A percentile compares a stretch with the other conserved stretches of the same genome.
Evolutionary conservation across 257 asterid species (phyloP).

Genomic region (Jacaranda copaia): DNA sequence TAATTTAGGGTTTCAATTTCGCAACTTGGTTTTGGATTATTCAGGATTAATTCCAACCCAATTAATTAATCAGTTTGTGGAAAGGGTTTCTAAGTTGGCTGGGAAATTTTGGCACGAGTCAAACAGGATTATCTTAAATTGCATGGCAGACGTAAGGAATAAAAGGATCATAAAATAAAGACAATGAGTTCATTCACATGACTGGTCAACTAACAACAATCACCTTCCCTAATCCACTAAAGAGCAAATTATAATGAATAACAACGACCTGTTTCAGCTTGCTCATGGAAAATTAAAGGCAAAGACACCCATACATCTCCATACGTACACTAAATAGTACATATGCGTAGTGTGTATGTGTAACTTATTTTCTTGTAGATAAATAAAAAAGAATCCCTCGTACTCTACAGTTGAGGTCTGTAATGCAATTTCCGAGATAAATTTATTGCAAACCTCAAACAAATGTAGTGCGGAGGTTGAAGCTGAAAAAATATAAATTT

Average conservation of each 20-base stretch:
- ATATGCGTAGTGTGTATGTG: too few relatives aligned
- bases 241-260: not conserved
- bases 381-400: not conserved
- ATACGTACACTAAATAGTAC: not conserved
- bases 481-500: too few relatives aligned
- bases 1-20: too few relatives aligned
- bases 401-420: not conserved
- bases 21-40: not conserved
- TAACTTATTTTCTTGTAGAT: not conserved
- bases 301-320: too few relatives aligned
- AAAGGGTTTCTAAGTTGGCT: not conserved
- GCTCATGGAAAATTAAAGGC: not conserved
- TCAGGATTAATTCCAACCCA: not conserved
- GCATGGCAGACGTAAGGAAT: slow-evolving; percentile 9
- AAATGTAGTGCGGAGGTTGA: too few relatives aligned
- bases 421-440: not conserved
- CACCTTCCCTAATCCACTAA: slow-evolving; percentile 65
- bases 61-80: not conserved
- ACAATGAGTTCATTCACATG: slow-evolving; percentile 23
- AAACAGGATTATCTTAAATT: slow-evolving; percentile 15
- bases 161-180: slow-evolving; percentile 4
- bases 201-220: slow-evolving; percentile 54
- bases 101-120: slow-evolving; percentile 12
- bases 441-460: too few relatives aligned
- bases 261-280: not conserved